Evolutionary conservation across 1,284 basidiomycete genomes (phyloP), one percentile per base, ranked within the genome.

Genomic region (Porphyrellus sp.): DNA sequence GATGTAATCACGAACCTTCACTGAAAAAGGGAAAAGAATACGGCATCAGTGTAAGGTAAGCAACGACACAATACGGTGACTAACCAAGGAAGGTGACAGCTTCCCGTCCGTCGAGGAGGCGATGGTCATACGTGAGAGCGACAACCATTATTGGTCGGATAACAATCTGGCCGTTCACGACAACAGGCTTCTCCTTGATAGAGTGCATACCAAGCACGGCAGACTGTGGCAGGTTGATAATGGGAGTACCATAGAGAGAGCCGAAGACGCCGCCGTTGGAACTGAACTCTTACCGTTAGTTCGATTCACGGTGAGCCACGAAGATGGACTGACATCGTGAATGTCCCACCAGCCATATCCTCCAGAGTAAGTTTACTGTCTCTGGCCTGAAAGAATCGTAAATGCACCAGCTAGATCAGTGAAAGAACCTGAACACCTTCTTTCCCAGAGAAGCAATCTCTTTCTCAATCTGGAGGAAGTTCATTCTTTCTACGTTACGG

Each of bases 191-290:
- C 61, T 98, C 93, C 74, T 96, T 97, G 79, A 98, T 94, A 23
- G 93, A 69, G 76, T 99, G 96, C 93, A 98, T 98, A 57, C 91
- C 92, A 53, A 98, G 81, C 20, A 98, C 95, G 53, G 94, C 96
- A 39, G 93, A 78, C 72, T 98, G 96, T 20, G 96, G 96, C 52
- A 96, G 77, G 79, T 98, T 99, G 76, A 99, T 95, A 71, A 94
- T 95, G 46, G 96, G 96, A 33, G 96, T 99, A 47, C 96, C 96
- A 69, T 89, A 98, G 44, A 98, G 78, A 49, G 93, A 97, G 51
- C 96, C 96, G 66, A 99, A 99, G 68, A 99, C 96, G 65, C 96
- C 97, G 46, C 97, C 97, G 71, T 99, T 99, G 50, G 96, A 98
- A 73, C 91, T 92, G 50, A 44, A 49, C 18, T 13, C 52, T n/a